Evolutionary conservation across 495 filamentous ascomycete species (phyloP).

Genomic region (Tuber borchii): DNA sequence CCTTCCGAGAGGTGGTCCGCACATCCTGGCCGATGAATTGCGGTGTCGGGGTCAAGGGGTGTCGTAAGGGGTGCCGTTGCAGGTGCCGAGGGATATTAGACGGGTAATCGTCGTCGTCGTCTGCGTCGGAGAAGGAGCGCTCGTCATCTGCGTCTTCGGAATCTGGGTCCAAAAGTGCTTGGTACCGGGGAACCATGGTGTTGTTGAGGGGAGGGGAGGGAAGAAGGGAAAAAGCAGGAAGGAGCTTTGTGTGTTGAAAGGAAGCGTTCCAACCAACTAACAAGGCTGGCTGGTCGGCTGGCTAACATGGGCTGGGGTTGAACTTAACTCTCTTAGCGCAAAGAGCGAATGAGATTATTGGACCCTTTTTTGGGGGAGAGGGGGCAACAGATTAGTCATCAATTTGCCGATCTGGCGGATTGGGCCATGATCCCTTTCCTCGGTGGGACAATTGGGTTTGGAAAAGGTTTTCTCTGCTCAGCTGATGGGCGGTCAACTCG

Average conservation of each 20-base stretch:
- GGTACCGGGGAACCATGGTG: conserved; percentile 24
- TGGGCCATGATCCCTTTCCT: neutral
- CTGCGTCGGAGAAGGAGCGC: conserved; percentile 48
- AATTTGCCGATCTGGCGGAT: neutral
- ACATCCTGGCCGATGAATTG: conserved; percentile 79
- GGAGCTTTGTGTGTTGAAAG: neutral
- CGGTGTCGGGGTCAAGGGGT: conserved; percentile 33
- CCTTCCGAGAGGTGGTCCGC: conserved; percentile 74
- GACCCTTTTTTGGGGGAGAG: neutral
- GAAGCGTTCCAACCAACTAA: conserved; percentile 2
- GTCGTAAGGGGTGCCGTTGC: conserved; percentile 13
- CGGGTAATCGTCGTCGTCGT: conserved; percentile 33
- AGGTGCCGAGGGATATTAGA: conserved; percentile 12
- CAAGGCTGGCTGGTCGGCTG: neutral
- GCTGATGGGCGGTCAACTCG: neutral
- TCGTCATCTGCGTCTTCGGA: conserved; percentile 57
- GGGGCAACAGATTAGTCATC: neutral
- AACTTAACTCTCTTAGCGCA: neutral
- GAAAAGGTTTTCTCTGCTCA: neutral
- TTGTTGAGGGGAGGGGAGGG: neutral
- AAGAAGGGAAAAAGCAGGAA: neutral
- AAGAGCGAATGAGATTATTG: neutral
- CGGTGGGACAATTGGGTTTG: neutral
- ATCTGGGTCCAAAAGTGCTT: conserved; percentile 31
- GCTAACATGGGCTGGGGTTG: neutral